Base-by-base conservation (phyloP, 1,139 yeast species). In the Candida dubliniensis region DNA sequence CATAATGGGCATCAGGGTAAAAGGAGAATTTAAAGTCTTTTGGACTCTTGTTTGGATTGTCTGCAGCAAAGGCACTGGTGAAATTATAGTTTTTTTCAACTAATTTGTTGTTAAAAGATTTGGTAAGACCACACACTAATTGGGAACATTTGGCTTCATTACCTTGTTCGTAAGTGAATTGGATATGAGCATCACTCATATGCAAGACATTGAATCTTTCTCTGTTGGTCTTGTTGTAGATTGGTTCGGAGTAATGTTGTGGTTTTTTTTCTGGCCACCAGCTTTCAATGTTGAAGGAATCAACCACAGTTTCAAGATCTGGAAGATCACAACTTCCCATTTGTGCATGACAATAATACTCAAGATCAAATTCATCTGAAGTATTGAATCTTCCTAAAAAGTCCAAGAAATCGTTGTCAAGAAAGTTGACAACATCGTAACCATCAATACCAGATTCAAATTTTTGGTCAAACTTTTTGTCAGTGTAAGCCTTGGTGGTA, bases 101-200 rank as follows among this genome's bases (percentile, higher is more conserved):
- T 49, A 61, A 56, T 38, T 63, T 70, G 12, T 54, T 43, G 49
- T 66, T 74, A 47, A 56, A 63, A 10, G 69, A 61, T 37, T 63
- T 72, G 0, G 70, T 71, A 45, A 71, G 62, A 55, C 84, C 79
- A 58, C 85, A 80, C 63, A 76, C 68, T 10, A 63, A 58, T 27
- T 63, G 59, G 3, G 82, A 60, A 61, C 89, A 83, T 54, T 83
- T 81, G 12, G 79, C 79, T 57, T 83, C 88, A 4, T 81, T 58
- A 15, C 86, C 87, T 11, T 76, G 67, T 2, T 71, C 60, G 59
- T 81, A 84, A 47, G 81, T 74, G 42, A 76, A 63, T 56, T 82
- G 79, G 40, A 81, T 62, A 57, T 84, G 90, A 63, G 82, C 78
- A 57, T 84, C 90, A 27, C 82, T 75, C 25, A 84, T 54, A 54